Percentiles rank a stretch among this genome's conserved stretches.
These are phyloP conservation scores for Crithidia brevicula DNA, from an alignment of 208 protist genomes.

Conservation along the genomic window DNA sequence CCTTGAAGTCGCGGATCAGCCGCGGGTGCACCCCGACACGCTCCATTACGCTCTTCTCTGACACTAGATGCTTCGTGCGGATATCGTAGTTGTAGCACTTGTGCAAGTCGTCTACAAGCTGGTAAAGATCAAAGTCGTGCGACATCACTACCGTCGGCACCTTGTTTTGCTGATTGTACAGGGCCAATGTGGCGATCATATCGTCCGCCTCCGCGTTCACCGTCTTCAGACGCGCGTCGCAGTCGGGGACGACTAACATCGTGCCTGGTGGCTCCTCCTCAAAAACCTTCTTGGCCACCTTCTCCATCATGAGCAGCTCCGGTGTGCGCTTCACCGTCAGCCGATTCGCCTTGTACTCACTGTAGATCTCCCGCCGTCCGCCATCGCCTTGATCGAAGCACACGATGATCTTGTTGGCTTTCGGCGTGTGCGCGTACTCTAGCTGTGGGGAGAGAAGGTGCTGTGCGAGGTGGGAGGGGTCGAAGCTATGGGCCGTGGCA, in stretches of 20 bases:
- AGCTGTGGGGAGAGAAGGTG: constrained; percentile 88
- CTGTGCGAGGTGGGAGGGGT: constrained; percentile 79
- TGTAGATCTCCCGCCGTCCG: constrained; percentile 75
- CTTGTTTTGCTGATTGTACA: constrained; percentile 76
- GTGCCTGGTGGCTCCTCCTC: constrained; percentile 72
- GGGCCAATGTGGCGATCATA: constrained; percentile 85
- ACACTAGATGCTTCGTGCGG: constrained; percentile 87
- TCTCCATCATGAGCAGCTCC: constrained; percentile 77
- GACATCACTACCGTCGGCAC: constrained; percentile 86
- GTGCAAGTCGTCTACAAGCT: constrained; percentile 81
- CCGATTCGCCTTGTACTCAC: constrained; percentile 84
- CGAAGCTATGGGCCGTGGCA: constrained; percentile 87
- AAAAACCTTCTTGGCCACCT: constrained; percentile 83
- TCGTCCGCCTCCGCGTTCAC: constrained; percentile 91
- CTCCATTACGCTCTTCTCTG: constrained; percentile 80
- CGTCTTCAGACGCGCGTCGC: constrained; percentile 61
- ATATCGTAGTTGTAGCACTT: constrained; percentile 88
- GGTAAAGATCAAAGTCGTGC: constrained; percentile 91
- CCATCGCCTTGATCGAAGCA: constrained; percentile 93
- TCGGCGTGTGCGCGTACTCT: constrained; percentile 87
- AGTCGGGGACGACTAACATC: constrained; percentile 76
- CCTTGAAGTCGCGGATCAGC: constrained; percentile 88
- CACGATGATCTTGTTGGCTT: constrained; percentile 87
- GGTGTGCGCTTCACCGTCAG: constrained; percentile 34
- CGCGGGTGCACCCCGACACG: constrained; percentile 83